A percentile compares a stretch with the other conserved stretches of the same genome.
Evolutionary conservation across 2,329 filamentous ascomycete species (phyloP).

Genomic region (Colletotrichum sp.): DNA sequence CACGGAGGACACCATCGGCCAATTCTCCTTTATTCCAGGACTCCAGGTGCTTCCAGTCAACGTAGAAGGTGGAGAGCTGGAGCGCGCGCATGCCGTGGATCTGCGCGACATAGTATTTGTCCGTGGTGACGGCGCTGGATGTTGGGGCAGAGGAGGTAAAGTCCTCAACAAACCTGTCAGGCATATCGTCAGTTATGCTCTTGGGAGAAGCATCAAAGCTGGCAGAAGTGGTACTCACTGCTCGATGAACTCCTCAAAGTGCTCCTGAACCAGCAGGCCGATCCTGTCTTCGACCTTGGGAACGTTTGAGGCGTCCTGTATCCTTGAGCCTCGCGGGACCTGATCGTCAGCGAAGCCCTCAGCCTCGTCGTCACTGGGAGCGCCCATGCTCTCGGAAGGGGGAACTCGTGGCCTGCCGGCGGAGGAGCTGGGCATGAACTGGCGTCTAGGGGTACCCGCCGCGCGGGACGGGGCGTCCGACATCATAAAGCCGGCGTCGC

Average conservation of each 20-base stretch:
- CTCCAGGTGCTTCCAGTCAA: slow-evolving; percentile 85
- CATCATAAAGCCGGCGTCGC: slow-evolving; percentile 62
- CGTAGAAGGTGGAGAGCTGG: slow-evolving; percentile 82
- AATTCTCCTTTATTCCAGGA: slow-evolving; percentile 79
- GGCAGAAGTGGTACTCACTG: slow-evolving; percentile 52
- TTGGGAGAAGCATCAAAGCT: neutral
- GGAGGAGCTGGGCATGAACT: slow-evolving; percentile 51
- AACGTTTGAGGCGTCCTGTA: slow-evolving; percentile 56
- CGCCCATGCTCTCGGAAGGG: slow-evolving; percentile 66
- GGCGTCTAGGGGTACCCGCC: slow-evolving; percentile 47
- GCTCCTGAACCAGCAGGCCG: slow-evolving; percentile 74
- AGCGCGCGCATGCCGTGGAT: slow-evolving; percentile 78
- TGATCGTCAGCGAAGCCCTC: slow-evolving; percentile 71
- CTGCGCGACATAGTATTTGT: slow-evolving; percentile 86
- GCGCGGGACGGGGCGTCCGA: slow-evolving; percentile 56
- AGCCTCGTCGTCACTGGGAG: slow-evolving; percentile 65
- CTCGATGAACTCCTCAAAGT: slow-evolving; percentile 83
- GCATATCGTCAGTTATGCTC: neutral
- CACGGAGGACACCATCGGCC: slow-evolving; percentile 83
- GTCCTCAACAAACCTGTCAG: slow-evolving; percentile 69
- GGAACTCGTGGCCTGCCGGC: slow-evolving; percentile 61
- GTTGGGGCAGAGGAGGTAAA: slow-evolving; percentile 67
- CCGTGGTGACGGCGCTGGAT: slow-evolving; percentile 74
- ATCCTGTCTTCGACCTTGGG: slow-evolving; percentile 79
- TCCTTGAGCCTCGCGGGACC: slow-evolving; percentile 56